Evolutionary conservation across 1,284 basidiomycete species (phyloP).

Genomic region (Abortiporus biennis): DNA sequence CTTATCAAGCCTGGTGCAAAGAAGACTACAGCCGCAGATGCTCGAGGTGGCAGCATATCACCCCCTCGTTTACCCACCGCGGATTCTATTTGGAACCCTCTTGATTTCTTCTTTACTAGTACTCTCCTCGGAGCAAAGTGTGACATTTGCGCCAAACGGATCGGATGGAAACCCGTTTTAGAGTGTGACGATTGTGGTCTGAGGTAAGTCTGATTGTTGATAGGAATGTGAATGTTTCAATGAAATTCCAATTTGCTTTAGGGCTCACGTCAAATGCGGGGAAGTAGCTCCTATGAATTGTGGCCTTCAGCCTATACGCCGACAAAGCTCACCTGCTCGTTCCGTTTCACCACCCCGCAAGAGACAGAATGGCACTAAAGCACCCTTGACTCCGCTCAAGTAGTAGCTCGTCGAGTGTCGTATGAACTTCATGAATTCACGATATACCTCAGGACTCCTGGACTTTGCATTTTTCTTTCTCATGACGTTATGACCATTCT

Average conservation of each 20-base stretch:
- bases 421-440: no score
- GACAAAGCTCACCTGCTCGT: slow-evolving; percentile 4
- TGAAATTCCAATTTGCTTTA: no score
- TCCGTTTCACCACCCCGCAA: neutral
- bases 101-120: slow-evolving; percentile 73
- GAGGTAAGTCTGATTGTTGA: slow-evolving; percentile 41
- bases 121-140: slow-evolving; percentile 69
- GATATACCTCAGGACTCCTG: no score
- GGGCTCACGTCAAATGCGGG: slow-evolving; percentile 80
- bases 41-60: slow-evolving; percentile 20
- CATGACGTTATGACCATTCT: no score
- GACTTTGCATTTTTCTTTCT: no score
- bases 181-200: slow-evolving; percentile 87
- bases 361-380: no score
- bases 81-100: slow-evolving; percentile 58
- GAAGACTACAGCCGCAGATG: slow-evolving; percentile 20
- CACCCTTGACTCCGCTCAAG: no score
- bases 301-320: slow-evolving; percentile 38
- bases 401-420: no score
- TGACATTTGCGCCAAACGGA: slow-evolving; percentile 73
- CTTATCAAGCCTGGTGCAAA: slow-evolving; percentile 73
- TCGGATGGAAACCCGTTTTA: slow-evolving; percentile 80
- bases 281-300: slow-evolving; percentile 77
- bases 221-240: no score
- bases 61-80: slow-evolving; percentile 23